Base-by-base conservation (phyloP, 352 stramenopile genomes). In the Globisporangium iwayamae region DNA sequence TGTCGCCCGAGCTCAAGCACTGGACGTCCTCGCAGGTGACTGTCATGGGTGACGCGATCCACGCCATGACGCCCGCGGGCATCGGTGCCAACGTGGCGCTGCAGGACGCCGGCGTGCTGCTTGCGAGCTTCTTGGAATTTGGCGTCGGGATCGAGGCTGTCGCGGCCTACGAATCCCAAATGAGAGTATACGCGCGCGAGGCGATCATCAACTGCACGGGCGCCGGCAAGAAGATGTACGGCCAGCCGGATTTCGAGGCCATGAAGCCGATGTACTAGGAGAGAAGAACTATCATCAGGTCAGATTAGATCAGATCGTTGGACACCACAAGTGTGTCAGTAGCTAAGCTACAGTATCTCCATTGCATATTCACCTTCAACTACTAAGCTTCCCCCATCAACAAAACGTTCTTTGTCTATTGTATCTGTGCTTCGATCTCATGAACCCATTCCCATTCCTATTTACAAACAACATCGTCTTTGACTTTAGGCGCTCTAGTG, bases 31-130 rank as follows among this genome's bases (percentile, higher is more conserved):
- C 58, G 18, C 32, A 47, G 2, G 45, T 57, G 45, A 64, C 45
- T 18, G 16, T 64, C 39, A 36, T 64, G 58, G 45, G 58, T 6
- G 58, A 64, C 9, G 58, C 58, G 5, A 64, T 64, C 34, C 58
- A 64, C 34, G 58, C 58, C 43, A 64, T 64, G 58, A 64, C 58
- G 3, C 43, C 58, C 3, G 58, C 45, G 16, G 58, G 58, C 3
- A 32, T 58, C 18, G 58, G 58, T 16, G 58, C 58, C 2, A 64
- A 64, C 58, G 38, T 48, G 10, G 58, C 58, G 20, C 25, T 64
- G n/a, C n/a, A 57, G 47, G 58, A 64, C 16, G 58, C 58, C 6
- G 8, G 28, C 5, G 45, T 64, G 30, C 39, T 64, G 45, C 32
- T 64, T 3, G 7, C 20, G 58, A 45, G 47, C n/a, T 47, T 64